These are phyloP conservation scores for Coniella vitis DNA, from an alignment of 2,329 filamentous ascomycete genomes.

Conservation along the genomic window DNA sequence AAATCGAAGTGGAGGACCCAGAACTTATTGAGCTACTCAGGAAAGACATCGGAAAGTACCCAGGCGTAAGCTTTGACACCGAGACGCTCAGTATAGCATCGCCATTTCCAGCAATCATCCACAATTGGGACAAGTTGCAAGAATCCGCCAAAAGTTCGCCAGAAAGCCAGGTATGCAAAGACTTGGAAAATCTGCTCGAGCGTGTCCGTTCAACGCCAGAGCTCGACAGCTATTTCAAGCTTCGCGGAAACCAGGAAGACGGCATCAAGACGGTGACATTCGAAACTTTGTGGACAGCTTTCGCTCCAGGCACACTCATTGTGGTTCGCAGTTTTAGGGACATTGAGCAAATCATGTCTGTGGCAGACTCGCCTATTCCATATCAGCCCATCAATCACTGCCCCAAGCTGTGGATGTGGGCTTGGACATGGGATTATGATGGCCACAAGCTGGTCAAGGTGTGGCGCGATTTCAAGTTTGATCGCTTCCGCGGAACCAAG, in stretches of 20 bases:
- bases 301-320: slow-evolving; percentile 13
- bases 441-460: slow-evolving; percentile 16
- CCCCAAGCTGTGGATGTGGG: background rate
- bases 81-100: slow-evolving; percentile 11
- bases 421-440: slow-evolving; percentile 16
- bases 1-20: slow-evolving; percentile 14
- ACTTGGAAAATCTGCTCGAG: slow-evolving; percentile 13
- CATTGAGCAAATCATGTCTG: slow-evolving; percentile 14
- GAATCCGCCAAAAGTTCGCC: slow-evolving; percentile 9
- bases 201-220: slow-evolving; percentile 9
- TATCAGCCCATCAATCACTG: background rate
- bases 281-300: slow-evolving; percentile 17
- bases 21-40: slow-evolving; percentile 11
- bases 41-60: slow-evolving; percentile 14
- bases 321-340: slow-evolving; percentile 14
- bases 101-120: slow-evolving; percentile 15
- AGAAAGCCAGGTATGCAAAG: slow-evolving; percentile 12
- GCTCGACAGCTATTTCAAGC: slow-evolving; percentile 17
- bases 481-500: slow-evolving; percentile 16
- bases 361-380: slow-evolving; percentile 9
- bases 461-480: slow-evolving; percentile 10
- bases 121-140: slow-evolving; percentile 16
- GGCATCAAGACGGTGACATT: slow-evolving; percentile 13
- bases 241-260: slow-evolving; percentile 6
- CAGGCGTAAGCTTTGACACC: slow-evolving; percentile 15